A percentile compares a stretch with the other conserved stretches of the same genome.
phyloP scores from a whole-genome alignment of 257 asterid species.

The Anisodus tanguticus region DNA sequence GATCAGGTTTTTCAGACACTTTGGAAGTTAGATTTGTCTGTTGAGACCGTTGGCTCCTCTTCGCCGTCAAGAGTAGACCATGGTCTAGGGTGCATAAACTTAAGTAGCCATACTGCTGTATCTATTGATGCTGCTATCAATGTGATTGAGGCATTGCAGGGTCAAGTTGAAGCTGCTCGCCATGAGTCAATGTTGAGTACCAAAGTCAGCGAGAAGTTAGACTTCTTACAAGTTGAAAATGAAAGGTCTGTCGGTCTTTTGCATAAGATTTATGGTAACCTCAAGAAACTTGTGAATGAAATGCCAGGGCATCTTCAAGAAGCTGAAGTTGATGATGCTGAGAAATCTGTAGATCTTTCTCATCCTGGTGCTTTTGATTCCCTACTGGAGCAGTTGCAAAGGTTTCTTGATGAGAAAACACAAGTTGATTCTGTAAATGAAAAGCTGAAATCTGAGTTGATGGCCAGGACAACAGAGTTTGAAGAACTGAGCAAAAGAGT shows the following conservation, averaged over 20 bases:
- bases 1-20: constrained; percentile 60
- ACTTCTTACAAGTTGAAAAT: constrained; percentile 43
- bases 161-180: constrained; percentile 59
- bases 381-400: constrained; percentile 60
- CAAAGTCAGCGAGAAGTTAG: constrained; percentile 42
- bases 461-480: constrained; percentile 52
- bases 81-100: constrained; percentile 37
- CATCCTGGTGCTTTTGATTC: constrained; percentile 51
- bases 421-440: constrained; percentile 58
- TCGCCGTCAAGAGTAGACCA: constrained; percentile 39
- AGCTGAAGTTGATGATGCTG: constrained; percentile 44
- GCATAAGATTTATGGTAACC: constrained; percentile 54
- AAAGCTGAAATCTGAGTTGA: constrained; percentile 62
- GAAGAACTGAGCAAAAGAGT: constrained; percentile 59
- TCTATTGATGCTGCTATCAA: constrained; percentile 63
- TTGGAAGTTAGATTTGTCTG: constrained; percentile 55
- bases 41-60: constrained; percentile 43
- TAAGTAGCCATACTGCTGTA: constrained; percentile 56
- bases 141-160: constrained; percentile 61
- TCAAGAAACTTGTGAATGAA: constrained; percentile 52
- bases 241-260: constrained; percentile 51
- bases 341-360: constrained; percentile 49
- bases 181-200: constrained; percentile 50
- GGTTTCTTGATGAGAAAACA: constrained; percentile 54
- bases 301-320: constrained; percentile 46